Conservation (phyloP, 495 filamentous ascomycete genomes). For the Aspergillus homomorphus region DNA sequence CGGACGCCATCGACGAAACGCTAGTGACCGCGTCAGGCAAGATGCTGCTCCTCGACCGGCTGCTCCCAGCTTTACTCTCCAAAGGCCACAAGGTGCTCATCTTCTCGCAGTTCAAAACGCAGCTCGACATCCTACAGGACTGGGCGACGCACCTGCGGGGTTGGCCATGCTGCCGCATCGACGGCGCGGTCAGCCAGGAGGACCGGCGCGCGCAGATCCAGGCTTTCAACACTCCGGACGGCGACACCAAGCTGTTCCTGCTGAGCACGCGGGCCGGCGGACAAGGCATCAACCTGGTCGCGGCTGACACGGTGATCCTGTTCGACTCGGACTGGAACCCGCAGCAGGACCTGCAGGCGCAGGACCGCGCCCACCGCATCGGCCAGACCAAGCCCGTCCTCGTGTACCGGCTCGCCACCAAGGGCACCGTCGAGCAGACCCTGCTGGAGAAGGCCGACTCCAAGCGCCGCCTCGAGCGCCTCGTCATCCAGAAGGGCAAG, state of each 20-base stretch:
- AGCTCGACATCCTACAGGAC: slow-evolving; percentile 85
- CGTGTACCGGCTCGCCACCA: slow-evolving; percentile 92
- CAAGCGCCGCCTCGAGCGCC: slow-evolving; percentile 89
- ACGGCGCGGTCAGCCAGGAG: slow-evolving; percentile 77
- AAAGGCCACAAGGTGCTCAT: slow-evolving; percentile 87
- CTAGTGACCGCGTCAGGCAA: slow-evolving; percentile 87
- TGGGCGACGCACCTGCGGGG: slow-evolving; percentile 69
- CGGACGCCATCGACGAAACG: slow-evolving; percentile 61
- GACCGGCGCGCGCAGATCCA: slow-evolving; percentile 82
- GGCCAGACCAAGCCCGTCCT: slow-evolving; percentile 89
- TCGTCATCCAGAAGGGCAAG: slow-evolving; percentile 92
- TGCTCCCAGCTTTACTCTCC: slow-evolving; percentile 72
- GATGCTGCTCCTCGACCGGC: slow-evolving; percentile 87
- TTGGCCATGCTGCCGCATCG: slow-evolving; percentile 87
- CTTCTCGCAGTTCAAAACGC: slow-evolving; percentile 94
- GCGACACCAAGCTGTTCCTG: slow-evolving; percentile 73
- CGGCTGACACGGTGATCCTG: slow-evolving; percentile 72
- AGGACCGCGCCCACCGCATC: slow-evolving; percentile 92
- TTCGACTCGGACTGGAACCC: slow-evolving; percentile 95
- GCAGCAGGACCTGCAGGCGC: slow-evolving; percentile 93
- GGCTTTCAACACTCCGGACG: slow-evolving; percentile 75
- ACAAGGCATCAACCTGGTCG: slow-evolving; percentile 83
- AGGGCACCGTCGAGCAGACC: slow-evolving; percentile 86
- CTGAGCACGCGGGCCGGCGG: slow-evolving; percentile 89
- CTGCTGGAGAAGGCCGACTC: slow-evolving; percentile 85